Base-by-base conservation (phyloP, 2,329 filamentous ascomycete species). In the Biscogniauxia mediterranea region DNA sequence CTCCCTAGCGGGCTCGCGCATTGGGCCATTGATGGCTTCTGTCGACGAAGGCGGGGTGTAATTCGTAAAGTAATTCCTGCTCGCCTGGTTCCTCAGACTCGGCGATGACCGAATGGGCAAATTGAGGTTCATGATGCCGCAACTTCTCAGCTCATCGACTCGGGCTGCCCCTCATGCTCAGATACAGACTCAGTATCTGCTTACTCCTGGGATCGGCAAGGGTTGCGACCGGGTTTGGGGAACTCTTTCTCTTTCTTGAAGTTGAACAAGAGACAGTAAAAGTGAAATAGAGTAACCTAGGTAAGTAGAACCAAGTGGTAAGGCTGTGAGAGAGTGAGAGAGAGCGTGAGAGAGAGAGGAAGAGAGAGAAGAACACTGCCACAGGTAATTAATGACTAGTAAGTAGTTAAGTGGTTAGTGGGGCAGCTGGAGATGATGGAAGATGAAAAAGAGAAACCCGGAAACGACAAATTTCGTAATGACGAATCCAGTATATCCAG, bases 11-110 rank as follows among this genome's bases (percentile, higher is more conserved):
- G 83, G 81, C 66, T 87, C 85, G 62, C 85, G 79, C 26, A 86
- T 79, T 15, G 85, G 85, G 3, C 84, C 85, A 71, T 86, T 83
- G 75, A 88, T 86, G 53, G 85, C 85, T 71, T 88, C 85, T 0
- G 85, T 83, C 20, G 83, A 84, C 42, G 83, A 83, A 25, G 81
- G 79, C 52, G 82, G 78, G 11, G 83, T 82, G 68, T 84, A 82
- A 64, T 75, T 80, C 58, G 81, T 84, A 70, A 84, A 85, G 71
- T 85, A 83, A 69, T 80, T 83, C 65, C 82, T 78, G 69, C 82
- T 85, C 59, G 83, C 81, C 72, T 82, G 80, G 68, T 85, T 85
- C 66, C 83, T 77, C 68, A 76, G 77, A 64, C 81, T 73, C 58
- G 78, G 76, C 61, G 78, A 77, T 58, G 78, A 74, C 63, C 82